A percentile compares a stretch with the other conserved stretches of the same genome.
Conservation (phyloP, 2,329 filamentous ascomycete genomes). For the Cladorrhinum sp. region DNA sequence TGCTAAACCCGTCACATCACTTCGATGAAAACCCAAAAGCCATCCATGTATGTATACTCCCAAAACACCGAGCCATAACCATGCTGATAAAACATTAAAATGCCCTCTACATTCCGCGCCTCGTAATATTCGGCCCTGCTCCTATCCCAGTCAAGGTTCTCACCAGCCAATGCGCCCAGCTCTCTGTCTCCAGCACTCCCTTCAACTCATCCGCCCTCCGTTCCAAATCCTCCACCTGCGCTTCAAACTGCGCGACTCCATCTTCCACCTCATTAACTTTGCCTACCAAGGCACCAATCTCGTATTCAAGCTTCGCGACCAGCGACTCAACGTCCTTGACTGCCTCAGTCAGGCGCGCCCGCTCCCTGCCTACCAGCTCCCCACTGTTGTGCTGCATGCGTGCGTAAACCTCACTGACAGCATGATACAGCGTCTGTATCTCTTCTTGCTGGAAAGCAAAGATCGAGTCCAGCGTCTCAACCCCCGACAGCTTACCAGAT, state of each 20-base stretch:
- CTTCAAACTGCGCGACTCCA: constrained; percentile 74
- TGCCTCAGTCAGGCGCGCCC: constrained; percentile 64
- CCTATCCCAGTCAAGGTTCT: constrained; percentile 60
- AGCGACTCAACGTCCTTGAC: constrained; percentile 78
- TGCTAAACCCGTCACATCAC: not conserved
- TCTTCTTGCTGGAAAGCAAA: constrained; percentile 63
- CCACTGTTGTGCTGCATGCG: constrained; percentile 64
- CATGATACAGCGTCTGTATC: constrained; percentile 65
- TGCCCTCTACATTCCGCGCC: constrained; percentile 10
- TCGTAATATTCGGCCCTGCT: constrained; percentile 56
- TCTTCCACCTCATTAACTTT: constrained; percentile 87
- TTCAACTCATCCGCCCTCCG: constrained; percentile 61
- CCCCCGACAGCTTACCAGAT: constrained; percentile 49
- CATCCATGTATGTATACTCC: not conserved
- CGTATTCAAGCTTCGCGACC: constrained; percentile 86
- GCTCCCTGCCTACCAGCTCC: constrained; percentile 68
- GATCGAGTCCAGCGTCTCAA: constrained; percentile 59
- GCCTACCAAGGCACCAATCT: constrained; percentile 74
- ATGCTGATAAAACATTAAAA: not conserved
- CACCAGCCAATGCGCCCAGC: constrained; percentile 63
- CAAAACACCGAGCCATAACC: not conserved
- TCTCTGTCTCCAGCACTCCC: constrained; percentile 59
- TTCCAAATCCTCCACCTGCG: constrained; percentile 71
- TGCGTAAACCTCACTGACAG: constrained; percentile 68
- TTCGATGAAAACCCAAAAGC: not conserved